Conservation (phyloP, 768 basidiomycete genomes). For the Boletus eberwhitei region DNA sequence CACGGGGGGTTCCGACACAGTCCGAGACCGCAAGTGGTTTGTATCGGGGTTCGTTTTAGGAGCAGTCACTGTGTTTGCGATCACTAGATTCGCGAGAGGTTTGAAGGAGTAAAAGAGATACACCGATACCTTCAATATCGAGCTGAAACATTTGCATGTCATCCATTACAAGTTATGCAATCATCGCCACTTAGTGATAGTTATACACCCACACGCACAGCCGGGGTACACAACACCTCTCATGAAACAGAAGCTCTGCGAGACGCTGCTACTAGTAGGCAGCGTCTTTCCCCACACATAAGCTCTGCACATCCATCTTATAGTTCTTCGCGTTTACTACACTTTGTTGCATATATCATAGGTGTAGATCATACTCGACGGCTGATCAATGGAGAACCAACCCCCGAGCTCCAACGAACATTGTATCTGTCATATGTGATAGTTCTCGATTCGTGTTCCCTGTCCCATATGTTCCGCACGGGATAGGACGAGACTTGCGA, state of each 20-base stretch:
- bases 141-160: no score
- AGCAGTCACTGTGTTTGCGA: background rate
- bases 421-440: background rate
- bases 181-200: background rate
- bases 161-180: background rate
- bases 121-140: background rate
- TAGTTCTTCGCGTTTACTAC: no score
- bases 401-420: no score
- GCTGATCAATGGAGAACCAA: no score
- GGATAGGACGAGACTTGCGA: conserved; percentile 64
- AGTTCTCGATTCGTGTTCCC: conserved; percentile 38
- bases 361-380: no score
- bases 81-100: background rate
- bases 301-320: background rate
- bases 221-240: background rate
- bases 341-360: no score
- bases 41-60: conserved; percentile 22
- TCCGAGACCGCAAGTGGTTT: conserved; percentile 10
- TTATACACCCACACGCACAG: background rate
- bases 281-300: background rate
- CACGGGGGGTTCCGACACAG: background rate
- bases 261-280: background rate
- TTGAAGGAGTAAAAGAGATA: background rate
- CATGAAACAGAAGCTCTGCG: background rate
- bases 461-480: conserved; percentile 52